Percentiles rank a stretch among this genome's conserved stretches.
These are phyloP conservation scores for Pelomyxa schiedti DNA, from an alignment of 78 protist species.

Conservation along the genomic window DNA sequence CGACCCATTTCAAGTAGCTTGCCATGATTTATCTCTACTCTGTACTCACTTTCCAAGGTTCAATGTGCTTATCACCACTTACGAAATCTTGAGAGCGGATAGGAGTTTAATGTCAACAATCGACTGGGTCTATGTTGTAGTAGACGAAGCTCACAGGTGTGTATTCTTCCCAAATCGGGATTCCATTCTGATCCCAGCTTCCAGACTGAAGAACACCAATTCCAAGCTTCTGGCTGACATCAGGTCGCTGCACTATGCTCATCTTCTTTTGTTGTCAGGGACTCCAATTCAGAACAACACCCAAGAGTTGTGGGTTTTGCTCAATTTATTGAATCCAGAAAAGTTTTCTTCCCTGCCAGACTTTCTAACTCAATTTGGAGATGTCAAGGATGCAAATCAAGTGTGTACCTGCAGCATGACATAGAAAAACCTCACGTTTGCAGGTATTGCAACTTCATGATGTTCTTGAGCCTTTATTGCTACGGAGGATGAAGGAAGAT, in stretches of 20 bases:
- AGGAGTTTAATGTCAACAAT: conserved; percentile 25
- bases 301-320: conserved; percentile 73
- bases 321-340: conserved; percentile 63
- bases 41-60: no score
- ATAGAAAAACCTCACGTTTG: no score
- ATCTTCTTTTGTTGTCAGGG: conserved; percentile 71
- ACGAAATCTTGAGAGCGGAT: conserved; percentile 62
- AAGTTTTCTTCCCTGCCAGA: conserved; percentile 18
- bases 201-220: conserved; percentile 63
- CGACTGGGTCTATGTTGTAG: conserved; percentile 56
- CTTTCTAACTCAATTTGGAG: conserved; percentile 61
- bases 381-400: conserved; percentile 47
- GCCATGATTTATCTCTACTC: no score
- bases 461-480: conserved; percentile 24
- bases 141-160: conserved; percentile 85
- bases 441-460: conserved; percentile 46
- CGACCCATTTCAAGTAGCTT: no score
- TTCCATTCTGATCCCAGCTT: no score
- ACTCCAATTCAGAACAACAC: conserved; percentile 87
- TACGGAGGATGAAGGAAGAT: conserved; percentile 80
- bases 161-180: no score
- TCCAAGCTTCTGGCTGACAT: conserved; percentile 45
- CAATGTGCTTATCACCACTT: conserved; percentile 78
- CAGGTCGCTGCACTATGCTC: conserved; percentile 16
- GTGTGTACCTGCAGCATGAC: conserved; percentile 63